Conservation (phyloP, 2,329 filamentous ascomycete genomes). For the Beauveria medogensis region DNA sequence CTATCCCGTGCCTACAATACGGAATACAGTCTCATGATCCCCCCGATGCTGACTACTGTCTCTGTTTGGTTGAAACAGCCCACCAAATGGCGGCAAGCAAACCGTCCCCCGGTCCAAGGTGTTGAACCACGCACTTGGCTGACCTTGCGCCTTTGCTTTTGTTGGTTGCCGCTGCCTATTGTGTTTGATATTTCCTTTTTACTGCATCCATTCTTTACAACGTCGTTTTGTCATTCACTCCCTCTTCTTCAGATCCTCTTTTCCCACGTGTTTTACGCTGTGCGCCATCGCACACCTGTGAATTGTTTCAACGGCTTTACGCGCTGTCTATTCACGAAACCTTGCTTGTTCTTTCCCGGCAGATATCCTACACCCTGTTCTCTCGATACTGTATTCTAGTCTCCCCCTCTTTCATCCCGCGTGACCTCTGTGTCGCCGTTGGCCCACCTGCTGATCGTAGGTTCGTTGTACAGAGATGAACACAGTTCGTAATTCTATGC, state of each 20-base stretch:
- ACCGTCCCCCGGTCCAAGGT: neutral
- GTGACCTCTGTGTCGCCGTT: neutral
- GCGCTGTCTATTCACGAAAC: neutral
- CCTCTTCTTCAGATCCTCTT: neutral
- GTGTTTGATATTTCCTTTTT: neutral
- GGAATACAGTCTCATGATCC: too few species aligned
- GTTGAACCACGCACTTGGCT: neutral
- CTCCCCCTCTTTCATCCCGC: neutral
- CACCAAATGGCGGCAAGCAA: neutral
- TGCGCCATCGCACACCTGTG: neutral
- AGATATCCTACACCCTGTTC: neutral
- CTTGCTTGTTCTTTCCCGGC: neutral
- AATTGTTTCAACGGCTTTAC: neutral
- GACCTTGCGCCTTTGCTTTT: neutral
- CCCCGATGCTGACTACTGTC: neutral
- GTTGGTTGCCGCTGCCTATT: neutral
- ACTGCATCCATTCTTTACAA: neutral
- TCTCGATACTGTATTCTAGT: neutral
- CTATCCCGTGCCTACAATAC: neutral
- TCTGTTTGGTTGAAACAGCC: neutral
- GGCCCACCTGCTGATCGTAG: neutral
- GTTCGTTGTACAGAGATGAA: neutral
- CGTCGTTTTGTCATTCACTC: neutral
- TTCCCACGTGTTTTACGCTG: constrained; percentile 4
- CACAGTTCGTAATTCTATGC: neutral